These are phyloP conservation scores for Ascobolus immersus DNA, from an alignment of 495 filamentous ascomycete genomes.

Conservation along the genomic window DNA sequence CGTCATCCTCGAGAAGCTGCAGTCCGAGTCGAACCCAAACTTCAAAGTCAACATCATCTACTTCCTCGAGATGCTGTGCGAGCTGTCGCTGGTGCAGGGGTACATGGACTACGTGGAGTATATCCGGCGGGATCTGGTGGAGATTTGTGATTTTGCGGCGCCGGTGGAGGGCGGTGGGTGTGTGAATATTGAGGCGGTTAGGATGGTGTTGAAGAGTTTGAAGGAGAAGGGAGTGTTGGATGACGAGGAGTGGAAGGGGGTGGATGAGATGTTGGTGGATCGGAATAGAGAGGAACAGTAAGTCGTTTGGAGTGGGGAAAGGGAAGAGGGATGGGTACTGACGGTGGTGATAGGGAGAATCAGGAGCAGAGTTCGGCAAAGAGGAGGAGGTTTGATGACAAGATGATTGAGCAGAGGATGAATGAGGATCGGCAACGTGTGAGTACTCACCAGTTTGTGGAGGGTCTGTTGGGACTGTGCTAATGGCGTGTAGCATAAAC, in stretches of 20 bases:
- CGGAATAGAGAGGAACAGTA: constrained; percentile 13
- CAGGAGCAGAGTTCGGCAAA: too few species aligned
- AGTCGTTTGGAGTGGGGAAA: too few species aligned
- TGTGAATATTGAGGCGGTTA: constrained; percentile 79
- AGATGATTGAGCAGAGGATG: constrained; percentile 78
- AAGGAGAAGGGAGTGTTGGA: constrained; percentile 7
- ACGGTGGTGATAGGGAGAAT: too few species aligned
- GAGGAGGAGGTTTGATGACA: constrained; percentile 41
- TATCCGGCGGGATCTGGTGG: constrained; percentile 78
- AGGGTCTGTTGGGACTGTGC: neutral
- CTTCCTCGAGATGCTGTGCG: constrained; percentile 87
- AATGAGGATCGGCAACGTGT: constrained; percentile 78
- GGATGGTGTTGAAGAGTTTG: constrained; percentile 29
- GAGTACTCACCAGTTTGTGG: neutral
- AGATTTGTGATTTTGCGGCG: constrained; percentile 69
- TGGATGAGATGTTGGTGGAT: constrained; percentile 7
- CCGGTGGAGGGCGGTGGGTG: constrained; percentile 73
- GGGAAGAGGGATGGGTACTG: too few species aligned
- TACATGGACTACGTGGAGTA: constrained; percentile 59
- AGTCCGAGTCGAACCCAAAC: constrained; percentile 63
- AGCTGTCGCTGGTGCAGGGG: constrained; percentile 50
- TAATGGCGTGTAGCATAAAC: constrained; percentile 34
- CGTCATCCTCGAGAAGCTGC: constrained; percentile 79
- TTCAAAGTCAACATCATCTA: constrained; percentile 96
- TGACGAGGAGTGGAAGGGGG: constrained; percentile 8